A percentile compares a stretch with the other conserved stretches of the same genome.
Evolutionary conservation across 179 eudicot genomes (phyloP).

Genomic region (Drosera spatulata): DNA sequence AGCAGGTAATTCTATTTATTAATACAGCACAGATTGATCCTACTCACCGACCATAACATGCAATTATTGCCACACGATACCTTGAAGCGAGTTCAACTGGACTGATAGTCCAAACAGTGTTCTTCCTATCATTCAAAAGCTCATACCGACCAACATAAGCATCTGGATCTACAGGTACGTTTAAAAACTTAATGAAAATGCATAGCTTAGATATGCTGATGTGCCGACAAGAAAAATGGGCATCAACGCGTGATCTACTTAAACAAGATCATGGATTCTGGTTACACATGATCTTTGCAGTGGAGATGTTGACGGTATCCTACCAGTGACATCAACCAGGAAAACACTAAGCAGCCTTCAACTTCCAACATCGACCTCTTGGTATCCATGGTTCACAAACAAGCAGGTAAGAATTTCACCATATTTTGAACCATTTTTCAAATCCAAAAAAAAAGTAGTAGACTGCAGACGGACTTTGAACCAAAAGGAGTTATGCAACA

Average conservation of each 20-base stretch:
- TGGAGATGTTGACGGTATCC: slow-evolving; percentile 35
- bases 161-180: too few species aligned
- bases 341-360: slow-evolving; percentile 32
- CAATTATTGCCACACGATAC: neutral
- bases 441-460: too few species aligned
- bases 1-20: slow-evolving; percentile 3
- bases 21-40: neutral
- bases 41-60: neutral
- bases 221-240: neutral
- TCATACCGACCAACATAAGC: too few species aligned
- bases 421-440: too few species aligned
- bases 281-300: slow-evolving; percentile 13
- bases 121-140: too few species aligned
- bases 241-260: too few species aligned
- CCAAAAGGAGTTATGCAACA: too few species aligned
- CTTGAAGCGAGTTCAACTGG: slow-evolving; percentile 30
- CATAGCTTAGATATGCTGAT: too few species aligned
- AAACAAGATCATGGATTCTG: too few species aligned
- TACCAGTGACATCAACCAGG: slow-evolving; percentile 38
- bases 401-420: too few species aligned
- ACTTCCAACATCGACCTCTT: slow-evolving; percentile 23
- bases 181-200: too few species aligned
- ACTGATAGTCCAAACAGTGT: slow-evolving; percentile 47
- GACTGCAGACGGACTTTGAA: too few species aligned
- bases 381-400: slow-evolving; percentile 40